These are phyloP conservation scores for Mucor plumbeus DNA, from an alignment of 371 early-diverging fungal genomes.

Conservation along the genomic window DNA sequence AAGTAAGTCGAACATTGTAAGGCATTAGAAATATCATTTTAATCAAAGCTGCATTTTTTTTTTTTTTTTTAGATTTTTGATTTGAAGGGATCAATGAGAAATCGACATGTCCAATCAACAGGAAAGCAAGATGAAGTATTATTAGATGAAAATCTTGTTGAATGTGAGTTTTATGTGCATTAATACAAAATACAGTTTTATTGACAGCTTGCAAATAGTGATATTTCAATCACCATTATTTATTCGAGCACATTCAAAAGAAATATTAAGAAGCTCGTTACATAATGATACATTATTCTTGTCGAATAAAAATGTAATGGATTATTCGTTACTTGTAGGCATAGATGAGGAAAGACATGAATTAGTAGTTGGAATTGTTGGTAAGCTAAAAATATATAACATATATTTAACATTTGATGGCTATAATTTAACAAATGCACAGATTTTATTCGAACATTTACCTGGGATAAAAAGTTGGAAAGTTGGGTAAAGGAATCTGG, in stretches of 20 bases:
- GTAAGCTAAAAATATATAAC: conserved; percentile 52
- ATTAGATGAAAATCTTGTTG: conserved; percentile 93
- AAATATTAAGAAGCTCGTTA: conserved; percentile 79
- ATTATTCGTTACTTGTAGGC: conserved; percentile 94
- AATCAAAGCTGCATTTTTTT: not conserved
- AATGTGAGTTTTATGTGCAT: conserved; percentile 53
- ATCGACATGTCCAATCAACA: conserved; percentile 92
- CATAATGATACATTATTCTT: conserved; percentile 93
- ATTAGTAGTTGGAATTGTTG: conserved; percentile 93
- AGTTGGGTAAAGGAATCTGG: conserved; percentile 94
- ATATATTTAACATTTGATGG: not conserved
- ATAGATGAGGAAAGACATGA: conserved; percentile 86
- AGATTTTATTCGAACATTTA: conserved; percentile 96
- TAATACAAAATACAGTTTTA: not conserved
- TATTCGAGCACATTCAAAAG: conserved; percentile 90
- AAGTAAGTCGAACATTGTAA: conserved; percentile 38
- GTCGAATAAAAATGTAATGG: conserved; percentile 92
- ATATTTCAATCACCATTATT: conserved; percentile 89
- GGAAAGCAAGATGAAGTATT: conserved; percentile 89
- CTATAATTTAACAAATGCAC: not conserved
- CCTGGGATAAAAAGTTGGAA: conserved; percentile 96
- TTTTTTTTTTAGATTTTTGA: conserved; percentile 77
- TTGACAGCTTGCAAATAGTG: conserved; percentile 33
- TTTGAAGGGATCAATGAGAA: conserved; percentile 95
- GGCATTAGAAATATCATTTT: too few species aligned